phyloP scores from a whole-genome alignment of 805 yeast genomes.

The Ogataea populi-albae region DNA sequence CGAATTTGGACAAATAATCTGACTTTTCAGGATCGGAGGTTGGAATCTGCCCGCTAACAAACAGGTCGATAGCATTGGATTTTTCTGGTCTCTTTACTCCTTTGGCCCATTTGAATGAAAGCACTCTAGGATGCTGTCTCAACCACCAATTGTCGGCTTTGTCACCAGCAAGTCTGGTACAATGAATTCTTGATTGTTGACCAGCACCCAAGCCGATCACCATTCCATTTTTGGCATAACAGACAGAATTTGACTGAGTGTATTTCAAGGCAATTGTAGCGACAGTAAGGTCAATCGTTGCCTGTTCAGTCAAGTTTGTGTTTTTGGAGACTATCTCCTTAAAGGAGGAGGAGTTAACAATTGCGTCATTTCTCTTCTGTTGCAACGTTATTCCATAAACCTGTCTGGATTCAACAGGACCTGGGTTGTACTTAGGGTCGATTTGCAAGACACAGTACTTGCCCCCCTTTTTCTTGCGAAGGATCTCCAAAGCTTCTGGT shows the following conservation, averaged over 20 bases:
- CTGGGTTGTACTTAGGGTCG: slow-evolving; percentile 91
- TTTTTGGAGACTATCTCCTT: slow-evolving; percentile 86
- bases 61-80: slow-evolving; percentile 95
- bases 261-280: slow-evolving; percentile 97
- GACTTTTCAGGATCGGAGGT: slow-evolving; percentile 86
- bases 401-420: slow-evolving; percentile 79
- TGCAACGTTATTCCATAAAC: slow-evolving; percentile 94
- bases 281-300: slow-evolving; percentile 87
- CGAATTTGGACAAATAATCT: slow-evolving; percentile 90
- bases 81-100: slow-evolving; percentile 98
- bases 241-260: slow-evolving; percentile 98
- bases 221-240: slow-evolving; percentile 99
- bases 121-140: slow-evolving; percentile 94
- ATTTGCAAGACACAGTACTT: slow-evolving; percentile 95
- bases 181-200: slow-evolving; percentile 98
- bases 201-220: slow-evolving; percentile 99
- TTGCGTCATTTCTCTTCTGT: slow-evolving; percentile 97
- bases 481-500: slow-evolving; percentile 85
- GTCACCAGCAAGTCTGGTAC: slow-evolving; percentile 98
- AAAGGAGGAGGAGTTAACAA: slow-evolving; percentile 85
- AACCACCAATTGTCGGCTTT: slow-evolving; percentile 99
- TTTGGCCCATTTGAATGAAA: slow-evolving; percentile 94
- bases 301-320: slow-evolving; percentile 87
- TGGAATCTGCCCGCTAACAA: slow-evolving; percentile 89
- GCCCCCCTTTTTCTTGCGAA: slow-evolving; percentile 93